These are phyloP conservation scores for Trichoderma afroharzianum DNA, from an alignment of 2,329 filamentous ascomycete species.

Conservation along the genomic window DNA sequence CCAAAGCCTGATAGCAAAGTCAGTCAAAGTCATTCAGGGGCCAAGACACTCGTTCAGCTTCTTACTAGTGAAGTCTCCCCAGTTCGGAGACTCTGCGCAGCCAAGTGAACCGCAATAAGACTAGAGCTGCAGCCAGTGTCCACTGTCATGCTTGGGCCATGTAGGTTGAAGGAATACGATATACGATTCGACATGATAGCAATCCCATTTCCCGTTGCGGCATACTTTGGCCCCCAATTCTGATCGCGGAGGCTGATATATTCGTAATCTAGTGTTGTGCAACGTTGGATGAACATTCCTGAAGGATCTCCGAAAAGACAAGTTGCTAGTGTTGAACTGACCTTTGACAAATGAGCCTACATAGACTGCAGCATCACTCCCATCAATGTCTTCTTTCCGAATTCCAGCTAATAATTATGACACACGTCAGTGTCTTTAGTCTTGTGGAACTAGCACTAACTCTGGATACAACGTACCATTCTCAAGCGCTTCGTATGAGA, in stretches of 20 bases:
- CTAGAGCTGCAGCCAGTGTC: slow-evolving; percentile 59
- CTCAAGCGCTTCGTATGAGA: slow-evolving; percentile 49
- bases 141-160: slow-evolving; percentile 54
- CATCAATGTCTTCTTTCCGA: slow-evolving; percentile 40
- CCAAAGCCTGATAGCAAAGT: slow-evolving; percentile 39
- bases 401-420: slow-evolving; percentile 37
- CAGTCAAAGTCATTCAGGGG: slow-evolving; percentile 10
- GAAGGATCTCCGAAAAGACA: background rate
- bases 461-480: slow-evolving; percentile 36
- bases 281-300: background rate
- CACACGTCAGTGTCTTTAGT: background rate
- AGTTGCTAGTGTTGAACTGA: slow-evolving; percentile 18
- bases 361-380: slow-evolving; percentile 45
- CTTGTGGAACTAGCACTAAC: background rate
- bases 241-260: slow-evolving; percentile 48
- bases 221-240: slow-evolving; percentile 48
- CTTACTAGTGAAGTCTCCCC: slow-evolving; percentile 42
- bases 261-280: slow-evolving; percentile 42
- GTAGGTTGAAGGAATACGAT: slow-evolving; percentile 53
- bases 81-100: slow-evolving; percentile 45
- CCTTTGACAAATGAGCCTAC: slow-evolving; percentile 51
- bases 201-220: slow-evolving; percentile 50
- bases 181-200: slow-evolving; percentile 55
- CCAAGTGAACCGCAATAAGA: slow-evolving; percentile 52
- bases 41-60: background rate